Conservation (phyloP, 139 green algal species). For the Chlorella sorokiniana region DNA sequence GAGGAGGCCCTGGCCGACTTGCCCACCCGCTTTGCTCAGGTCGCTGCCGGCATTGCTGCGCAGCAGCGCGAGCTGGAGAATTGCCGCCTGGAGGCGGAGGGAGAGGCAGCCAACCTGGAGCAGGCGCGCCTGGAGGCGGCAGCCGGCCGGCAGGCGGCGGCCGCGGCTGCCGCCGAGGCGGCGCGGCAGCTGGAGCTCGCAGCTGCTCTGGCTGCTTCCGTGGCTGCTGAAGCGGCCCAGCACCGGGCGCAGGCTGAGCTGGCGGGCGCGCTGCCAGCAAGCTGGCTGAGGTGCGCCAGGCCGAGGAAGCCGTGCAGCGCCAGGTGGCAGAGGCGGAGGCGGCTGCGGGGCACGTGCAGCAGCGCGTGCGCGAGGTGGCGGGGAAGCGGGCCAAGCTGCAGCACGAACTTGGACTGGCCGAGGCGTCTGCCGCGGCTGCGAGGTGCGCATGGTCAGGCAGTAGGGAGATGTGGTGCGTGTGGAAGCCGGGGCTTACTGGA, state of each 20-base stretch:
- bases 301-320: not conserved
- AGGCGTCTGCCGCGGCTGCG: slow-evolving; percentile 36
- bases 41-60: slow-evolving; percentile 2
- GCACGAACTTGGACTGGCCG: slow-evolving; percentile 46
- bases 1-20: slow-evolving; percentile 11
- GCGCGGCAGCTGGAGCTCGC: slow-evolving; percentile 8
- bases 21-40: slow-evolving; percentile 23
- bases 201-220: not conserved
- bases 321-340: slow-evolving; percentile 22
- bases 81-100: slow-evolving; percentile 11
- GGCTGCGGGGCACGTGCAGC: slow-evolving; percentile 31
- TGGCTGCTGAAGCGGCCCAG: slow-evolving; percentile 23
- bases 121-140: not conserved
- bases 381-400: slow-evolving; percentile 31
- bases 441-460: not conserved
- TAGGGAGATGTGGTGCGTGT: not conserved
- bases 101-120: not conserved
- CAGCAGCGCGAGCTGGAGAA: not conserved
- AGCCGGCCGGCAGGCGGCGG: not conserved
- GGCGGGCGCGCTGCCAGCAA: not conserved
- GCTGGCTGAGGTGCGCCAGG: slow-evolving; percentile 15
- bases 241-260: not conserved
- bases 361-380: slow-evolving; percentile 20
- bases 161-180: not conserved
- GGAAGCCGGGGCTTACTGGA: not conserved